Evolutionary conservation across 2,329 filamentous ascomycete genomes (phyloP), one percentile per base, ranked within the genome.

Genomic region (Fusarium tanahbumbuense): DNA sequence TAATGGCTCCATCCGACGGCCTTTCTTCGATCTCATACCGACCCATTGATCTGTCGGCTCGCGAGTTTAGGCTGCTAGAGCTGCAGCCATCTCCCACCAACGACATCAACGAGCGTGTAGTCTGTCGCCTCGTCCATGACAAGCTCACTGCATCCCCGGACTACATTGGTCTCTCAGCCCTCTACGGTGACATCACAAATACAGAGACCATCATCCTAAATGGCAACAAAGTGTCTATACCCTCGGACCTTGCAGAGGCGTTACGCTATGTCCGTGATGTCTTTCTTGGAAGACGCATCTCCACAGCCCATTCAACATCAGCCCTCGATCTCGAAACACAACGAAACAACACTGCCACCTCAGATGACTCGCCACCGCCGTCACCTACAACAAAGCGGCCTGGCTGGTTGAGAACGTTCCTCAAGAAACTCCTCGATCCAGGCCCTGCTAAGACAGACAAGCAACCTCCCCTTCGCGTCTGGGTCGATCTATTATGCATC

Each of bases 251-350:
- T 10, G 68, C 71, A 20, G 52, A 68, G 40, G 71, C 71, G 3
- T 41, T 73, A n/a, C 71, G 71, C 32, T 68, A 73, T 41, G 64
- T 73, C 34, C 71, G 71, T 27, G 62, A 73, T 32, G 68, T 73
- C 50, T 73, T 73, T 28, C 55, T 73, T 23, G 57, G 60, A 28
- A 57, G 62, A n/a, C 22, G 62, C 44, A 28, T 62, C 48, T 42
- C 60, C 25, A 41, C 22, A 54, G 16, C 58, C 30, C 30, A 49
- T 4, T 47, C 59, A 20, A 59, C 59, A 6, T 73, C 70, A 3
- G 60, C 56, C 15, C n/a, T 67, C 3, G 44, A 71, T 46, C 63
- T 72, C 20, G 48, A 67, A n/a, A 20, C 48, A 30, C 34, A 67
- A 22, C n/a, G 3, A 25, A 60, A 15, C 23, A 47, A 2, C 23